Conservation (phyloP, 2,329 filamentous ascomycete species). For the Fusarium udum region DNA sequence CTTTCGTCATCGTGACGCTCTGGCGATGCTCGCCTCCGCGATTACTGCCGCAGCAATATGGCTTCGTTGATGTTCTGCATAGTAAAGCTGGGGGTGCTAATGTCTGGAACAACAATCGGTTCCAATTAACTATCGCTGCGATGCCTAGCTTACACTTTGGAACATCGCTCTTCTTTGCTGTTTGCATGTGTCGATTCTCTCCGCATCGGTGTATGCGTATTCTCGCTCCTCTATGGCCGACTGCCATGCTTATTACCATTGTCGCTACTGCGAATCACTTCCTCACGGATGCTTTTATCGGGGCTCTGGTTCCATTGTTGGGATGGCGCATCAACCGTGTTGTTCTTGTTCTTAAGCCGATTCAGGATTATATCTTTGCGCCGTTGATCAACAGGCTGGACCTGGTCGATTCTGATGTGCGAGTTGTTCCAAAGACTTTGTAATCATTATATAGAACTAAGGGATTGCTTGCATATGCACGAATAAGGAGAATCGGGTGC, state of each 20-base stretch:
- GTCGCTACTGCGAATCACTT: slow-evolving; percentile 54
- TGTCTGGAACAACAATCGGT: slow-evolving; percentile 56
- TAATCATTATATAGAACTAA: neutral
- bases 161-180: slow-evolving; percentile 49
- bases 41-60: slow-evolving; percentile 56
- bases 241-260: slow-evolving; percentile 54
- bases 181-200: slow-evolving; percentile 50
- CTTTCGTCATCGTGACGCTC: slow-evolving; percentile 57
- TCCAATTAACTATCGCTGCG: slow-evolving; percentile 58
- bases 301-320: slow-evolving; percentile 46
- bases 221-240: slow-evolving; percentile 55
- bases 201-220: slow-evolving; percentile 50
- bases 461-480: neutral
- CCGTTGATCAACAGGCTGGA: slow-evolving; percentile 39
- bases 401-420: slow-evolving; percentile 28
- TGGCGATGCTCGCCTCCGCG: slow-evolving; percentile 61
- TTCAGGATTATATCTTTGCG: slow-evolving; percentile 45
- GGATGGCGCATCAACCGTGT: slow-evolving; percentile 47
- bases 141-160: slow-evolving; percentile 62
- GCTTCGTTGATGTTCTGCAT: slow-evolving; percentile 59
- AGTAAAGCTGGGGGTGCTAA: slow-evolving; percentile 40
- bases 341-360: slow-evolving; percentile 41
- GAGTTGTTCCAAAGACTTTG: slow-evolving; percentile 30
- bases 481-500: fast-evolving
- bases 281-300: slow-evolving; percentile 49